phyloP scores from a whole-genome alignment of 1,284 basidiomycete genomes.

The Hymenochaete sp. region DNA sequence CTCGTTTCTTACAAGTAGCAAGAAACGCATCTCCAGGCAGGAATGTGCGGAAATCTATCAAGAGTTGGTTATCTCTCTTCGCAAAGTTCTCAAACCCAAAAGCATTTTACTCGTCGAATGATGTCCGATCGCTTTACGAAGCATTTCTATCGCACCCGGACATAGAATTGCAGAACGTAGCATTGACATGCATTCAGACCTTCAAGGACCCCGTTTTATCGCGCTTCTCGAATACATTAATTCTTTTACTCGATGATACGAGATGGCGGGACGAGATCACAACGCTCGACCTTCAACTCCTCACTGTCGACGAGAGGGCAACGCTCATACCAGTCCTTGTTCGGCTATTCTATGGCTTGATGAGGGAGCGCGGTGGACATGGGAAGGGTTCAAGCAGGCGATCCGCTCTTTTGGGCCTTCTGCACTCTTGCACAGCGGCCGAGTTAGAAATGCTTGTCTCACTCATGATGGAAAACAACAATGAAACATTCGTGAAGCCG shows the following conservation, averaged over 20 bases:
- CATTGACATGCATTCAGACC: slow-evolving; percentile 75
- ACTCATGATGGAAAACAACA: slow-evolving; percentile 67
- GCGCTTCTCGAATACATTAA: slow-evolving; percentile 62
- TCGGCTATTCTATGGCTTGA: slow-evolving; percentile 81
- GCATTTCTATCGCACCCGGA: slow-evolving; percentile 84
- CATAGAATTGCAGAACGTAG: slow-evolving; percentile 64
- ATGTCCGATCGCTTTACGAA: slow-evolving; percentile 62
- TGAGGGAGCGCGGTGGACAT: slow-evolving; percentile 77
- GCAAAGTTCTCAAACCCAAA: slow-evolving; percentile 89
- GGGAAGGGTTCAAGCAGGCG: slow-evolving; percentile 67
- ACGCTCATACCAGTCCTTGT: slow-evolving; percentile 72
- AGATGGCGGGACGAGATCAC: slow-evolving; percentile 86
- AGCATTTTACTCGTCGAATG: slow-evolving; percentile 65
- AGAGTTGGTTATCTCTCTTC: slow-evolving; percentile 78
- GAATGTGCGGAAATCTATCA: slow-evolving; percentile 50
- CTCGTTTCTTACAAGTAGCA: slow-evolving; percentile 63
- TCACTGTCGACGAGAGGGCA: slow-evolving; percentile 56
- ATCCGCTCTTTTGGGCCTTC: slow-evolving; percentile 66
- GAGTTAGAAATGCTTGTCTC: slow-evolving; percentile 79
- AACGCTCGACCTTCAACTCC: slow-evolving; percentile 56
- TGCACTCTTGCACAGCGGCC: slow-evolving; percentile 62
- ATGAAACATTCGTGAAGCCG: background rate
- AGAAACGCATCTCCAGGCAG: slow-evolving; percentile 35
- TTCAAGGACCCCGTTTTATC: slow-evolving; percentile 71
- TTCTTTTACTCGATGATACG: slow-evolving; percentile 73